Base-by-base conservation (phyloP, 1,284 basidiomycete species). In the Malassezia sp. region DNA sequence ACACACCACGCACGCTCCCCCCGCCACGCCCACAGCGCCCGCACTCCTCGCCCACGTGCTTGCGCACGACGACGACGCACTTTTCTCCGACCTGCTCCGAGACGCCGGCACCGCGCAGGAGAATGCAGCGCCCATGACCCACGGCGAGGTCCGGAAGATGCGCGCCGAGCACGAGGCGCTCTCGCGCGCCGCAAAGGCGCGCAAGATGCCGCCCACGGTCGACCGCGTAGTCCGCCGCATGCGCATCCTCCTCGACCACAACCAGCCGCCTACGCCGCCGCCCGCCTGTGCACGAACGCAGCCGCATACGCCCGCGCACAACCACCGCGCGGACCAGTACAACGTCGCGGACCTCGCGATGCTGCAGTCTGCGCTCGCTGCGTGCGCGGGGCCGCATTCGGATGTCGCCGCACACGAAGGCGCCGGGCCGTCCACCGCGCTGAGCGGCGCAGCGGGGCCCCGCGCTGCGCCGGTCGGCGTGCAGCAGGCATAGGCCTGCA, bases 101-200 rank as follows among this genome's bases (percentile, higher is more conserved):
- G 26, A 22, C 9, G 12, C 37, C 37, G 17, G 14, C 18, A n/a
- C 5, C 30, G 15, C 17, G 23, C 21, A 36, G 37, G 20, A 26
- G 15, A 26, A 38, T n/a, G 34, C 8, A 21, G 26, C n/a, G 4
- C 44, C 36, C 2, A 21, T 46, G 21, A 46, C 44, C 6, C 44
- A 46, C 17, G 44, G 44, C 4, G 44, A 46, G 21, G 23, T 39
- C 10, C 44, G 44, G n/a, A 28, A 37, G 5, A 38, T 46, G 5
- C 34, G 33, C 27, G 44, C 44, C 2, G 37, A 46, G 20, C 18
- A 33, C 3, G 8, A 39, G 17, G 38, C 44, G 12, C 37, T 39
- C 27, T 30, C 30, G 21, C 37, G 39, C 10, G 38, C 36, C 10
- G 22, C 23, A 6, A 38, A 26, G 23, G 14, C 37, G 5, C 22